These are phyloP conservation scores for Gracilaria gracilis DNA, from an alignment of 23 red algal genomes.

Conservation along the genomic window DNA sequence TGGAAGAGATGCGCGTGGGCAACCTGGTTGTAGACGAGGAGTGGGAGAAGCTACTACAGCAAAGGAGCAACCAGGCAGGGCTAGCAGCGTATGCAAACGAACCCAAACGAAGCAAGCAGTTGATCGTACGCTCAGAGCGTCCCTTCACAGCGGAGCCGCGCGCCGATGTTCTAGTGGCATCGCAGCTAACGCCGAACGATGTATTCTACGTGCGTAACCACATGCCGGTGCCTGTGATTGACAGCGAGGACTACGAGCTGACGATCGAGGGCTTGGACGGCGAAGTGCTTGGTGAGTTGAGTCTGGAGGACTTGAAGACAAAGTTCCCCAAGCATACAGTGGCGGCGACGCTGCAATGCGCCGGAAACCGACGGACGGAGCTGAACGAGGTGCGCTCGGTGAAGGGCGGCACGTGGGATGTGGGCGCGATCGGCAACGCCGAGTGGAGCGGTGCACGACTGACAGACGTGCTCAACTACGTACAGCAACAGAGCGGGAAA, in stretches of 20 bases:
- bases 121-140: constrained; percentile 63
- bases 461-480: constrained; percentile 72
- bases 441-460: constrained; percentile 84
- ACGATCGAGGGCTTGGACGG: constrained; percentile 41
- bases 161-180: constrained; percentile 43
- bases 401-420: constrained; percentile 84
- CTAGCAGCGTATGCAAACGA: constrained; percentile 69
- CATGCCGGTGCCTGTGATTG: constrained; percentile 83
- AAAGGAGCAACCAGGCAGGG: neutral
- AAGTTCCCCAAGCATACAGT: constrained; percentile 50
- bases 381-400: constrained; percentile 71
- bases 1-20: constrained; percentile 85
- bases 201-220: constrained; percentile 95
- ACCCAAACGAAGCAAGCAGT: constrained; percentile 33
- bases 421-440: constrained; percentile 89
- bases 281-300: constrained; percentile 5
- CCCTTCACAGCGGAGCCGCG: constrained; percentile 94
- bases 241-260: constrained; percentile 42
- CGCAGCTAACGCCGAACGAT: constrained; percentile 76
- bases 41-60: neutral
- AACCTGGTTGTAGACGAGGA: constrained; percentile 56
- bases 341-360: constrained; percentile 79
- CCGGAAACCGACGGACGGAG: constrained; percentile 93
- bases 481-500: neutral
- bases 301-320: constrained; percentile 67